Evolutionary conservation across 805 yeast genomes (phyloP).

Genomic region (Suhomyces kilbournensis): DNA sequence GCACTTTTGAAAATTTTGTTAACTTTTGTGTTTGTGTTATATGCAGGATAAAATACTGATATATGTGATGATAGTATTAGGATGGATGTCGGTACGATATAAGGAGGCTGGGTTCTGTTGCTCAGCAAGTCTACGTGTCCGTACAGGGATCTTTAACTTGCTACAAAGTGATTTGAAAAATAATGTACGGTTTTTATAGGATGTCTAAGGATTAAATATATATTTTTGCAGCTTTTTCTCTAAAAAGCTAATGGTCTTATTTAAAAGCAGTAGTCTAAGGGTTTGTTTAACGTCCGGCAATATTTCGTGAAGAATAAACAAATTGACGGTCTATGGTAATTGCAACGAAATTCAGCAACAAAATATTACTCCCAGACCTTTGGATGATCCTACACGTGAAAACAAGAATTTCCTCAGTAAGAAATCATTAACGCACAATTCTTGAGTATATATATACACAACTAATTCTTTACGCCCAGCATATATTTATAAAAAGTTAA

Average conservation of each 20-base stretch:
- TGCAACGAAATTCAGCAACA: no score
- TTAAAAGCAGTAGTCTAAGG: no score
- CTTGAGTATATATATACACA: background rate
- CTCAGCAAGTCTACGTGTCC: background rate
- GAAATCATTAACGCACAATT: background rate
- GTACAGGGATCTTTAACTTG: background rate
- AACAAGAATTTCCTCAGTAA: background rate
- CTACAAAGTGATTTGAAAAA: background rate
- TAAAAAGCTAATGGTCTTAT: background rate
- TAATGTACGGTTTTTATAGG: no score
- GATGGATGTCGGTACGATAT: background rate
- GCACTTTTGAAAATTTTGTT: constrained; percentile 6
- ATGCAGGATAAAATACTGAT: background rate
- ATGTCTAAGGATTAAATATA: no score
- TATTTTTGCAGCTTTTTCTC: background rate
- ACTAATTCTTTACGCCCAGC: background rate
- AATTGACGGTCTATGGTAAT: no score
- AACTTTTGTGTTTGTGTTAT: background rate
- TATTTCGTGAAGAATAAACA: no score
- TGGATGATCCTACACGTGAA: background rate
- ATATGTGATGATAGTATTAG: background rate
- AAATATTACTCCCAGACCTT: no score
- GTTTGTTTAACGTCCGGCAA: no score
- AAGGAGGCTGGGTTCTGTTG: background rate
- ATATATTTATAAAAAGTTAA: background rate